A percentile compares a stretch with the other conserved stretches of the same genome.
Conservation (phyloP, 1,284 basidiomycete genomes). For the Tilletia indica region DNA sequence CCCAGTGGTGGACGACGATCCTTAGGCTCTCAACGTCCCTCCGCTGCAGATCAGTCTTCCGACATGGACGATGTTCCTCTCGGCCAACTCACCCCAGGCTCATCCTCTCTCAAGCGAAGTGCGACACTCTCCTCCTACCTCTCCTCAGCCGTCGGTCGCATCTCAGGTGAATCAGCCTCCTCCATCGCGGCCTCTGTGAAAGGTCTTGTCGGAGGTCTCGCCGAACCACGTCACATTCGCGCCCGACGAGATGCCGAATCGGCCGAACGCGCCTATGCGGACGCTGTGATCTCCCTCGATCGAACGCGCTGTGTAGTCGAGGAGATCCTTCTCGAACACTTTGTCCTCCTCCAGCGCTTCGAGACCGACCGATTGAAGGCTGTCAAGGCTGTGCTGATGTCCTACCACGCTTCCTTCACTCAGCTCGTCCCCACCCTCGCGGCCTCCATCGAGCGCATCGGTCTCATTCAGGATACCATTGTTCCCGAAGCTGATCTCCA, state of each 20-base stretch:
- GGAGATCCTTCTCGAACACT: constrained; percentile 48
- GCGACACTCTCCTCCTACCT: constrained; percentile 42
- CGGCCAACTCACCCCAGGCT: neutral
- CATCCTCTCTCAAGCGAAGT: constrained; percentile 29
- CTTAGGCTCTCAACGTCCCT: neutral
- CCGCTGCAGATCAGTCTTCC: neutral
- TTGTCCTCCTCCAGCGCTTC: constrained; percentile 42
- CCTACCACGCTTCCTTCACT: constrained; percentile 33
- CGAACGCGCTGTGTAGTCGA: constrained; percentile 42
- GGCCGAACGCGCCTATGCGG: constrained; percentile 44
- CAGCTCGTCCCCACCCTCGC: constrained; percentile 26
- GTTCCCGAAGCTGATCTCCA: neutral
- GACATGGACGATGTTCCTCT: constrained; percentile 12
- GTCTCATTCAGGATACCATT: neutral
- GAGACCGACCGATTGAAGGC: constrained; percentile 47
- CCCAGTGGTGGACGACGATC: neutral
- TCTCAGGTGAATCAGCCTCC: constrained; percentile 26
- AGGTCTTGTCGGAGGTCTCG: constrained; percentile 32
- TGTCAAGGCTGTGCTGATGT: constrained; percentile 40
- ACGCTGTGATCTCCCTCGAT: constrained; percentile 43
- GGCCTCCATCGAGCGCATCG: neutral
- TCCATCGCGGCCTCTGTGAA: constrained; percentile 16
- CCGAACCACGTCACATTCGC: constrained; percentile 44
- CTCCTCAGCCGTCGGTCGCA: constrained; percentile 41
- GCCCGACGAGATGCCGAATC: constrained; percentile 47